Conservation (phyloP, 1,139 yeast species). For the Maudiozyma humilis region DNA sequence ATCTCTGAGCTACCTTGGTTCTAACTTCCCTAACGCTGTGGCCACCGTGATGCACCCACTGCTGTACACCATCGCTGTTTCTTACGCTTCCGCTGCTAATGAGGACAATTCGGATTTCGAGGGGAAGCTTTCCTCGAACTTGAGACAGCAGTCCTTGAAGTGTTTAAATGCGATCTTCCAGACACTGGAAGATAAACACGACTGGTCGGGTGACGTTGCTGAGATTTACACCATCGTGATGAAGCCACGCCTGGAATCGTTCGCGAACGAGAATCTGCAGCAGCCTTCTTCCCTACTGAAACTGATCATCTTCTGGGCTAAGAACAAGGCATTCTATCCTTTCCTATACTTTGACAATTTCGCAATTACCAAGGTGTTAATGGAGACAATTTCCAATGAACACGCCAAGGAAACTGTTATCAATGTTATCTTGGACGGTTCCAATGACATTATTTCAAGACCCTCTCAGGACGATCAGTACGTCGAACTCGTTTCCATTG, state of each 20-base stretch:
- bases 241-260: constrained; percentile 56
- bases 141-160: constrained; percentile 56
- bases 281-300: constrained; percentile 72
- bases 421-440: constrained; percentile 48
- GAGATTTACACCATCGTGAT: constrained; percentile 48
- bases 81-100: constrained; percentile 42
- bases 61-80: constrained; percentile 46
- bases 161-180: constrained; percentile 47
- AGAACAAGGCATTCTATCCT: constrained; percentile 39
- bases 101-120: constrained; percentile 25
- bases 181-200: constrained; percentile 37
- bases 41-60: constrained; percentile 52
- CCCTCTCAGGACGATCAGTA: constrained; percentile 39
- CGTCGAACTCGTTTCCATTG: constrained; percentile 43
- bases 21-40: constrained; percentile 44
- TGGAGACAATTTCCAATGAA: constrained; percentile 45
- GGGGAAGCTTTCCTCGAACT: constrained; percentile 43
- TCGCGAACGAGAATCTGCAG: constrained; percentile 71
- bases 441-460: constrained; percentile 39
- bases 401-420: constrained; percentile 65
- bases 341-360: constrained; percentile 52
- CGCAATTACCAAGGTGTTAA: constrained; percentile 48
- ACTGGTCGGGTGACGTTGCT: constrained; percentile 52
- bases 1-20: constrained; percentile 55
- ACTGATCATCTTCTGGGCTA: constrained; percentile 59